phyloP scores from a whole-genome alignment of 495 filamentous ascomycete species.

The Aspergillus avenaceus region DNA sequence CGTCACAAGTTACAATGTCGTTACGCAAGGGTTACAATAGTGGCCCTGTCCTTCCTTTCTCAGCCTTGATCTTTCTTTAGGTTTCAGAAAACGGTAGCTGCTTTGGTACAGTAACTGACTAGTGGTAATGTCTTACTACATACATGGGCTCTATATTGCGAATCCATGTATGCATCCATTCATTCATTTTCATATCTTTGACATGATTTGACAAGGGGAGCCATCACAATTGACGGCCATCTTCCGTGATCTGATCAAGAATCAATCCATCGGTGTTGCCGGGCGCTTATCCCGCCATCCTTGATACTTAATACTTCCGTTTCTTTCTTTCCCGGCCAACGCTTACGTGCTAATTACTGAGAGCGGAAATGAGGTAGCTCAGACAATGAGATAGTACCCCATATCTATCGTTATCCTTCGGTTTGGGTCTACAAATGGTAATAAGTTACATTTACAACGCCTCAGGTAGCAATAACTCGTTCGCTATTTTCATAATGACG shows the following conservation, averaged over 20 bases:
- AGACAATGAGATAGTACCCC: conserved; percentile 12
- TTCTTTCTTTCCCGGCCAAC: conserved; percentile 5
- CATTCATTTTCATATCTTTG: neutral
- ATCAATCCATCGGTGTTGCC: conserved; percentile 5
- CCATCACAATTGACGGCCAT: neutral
- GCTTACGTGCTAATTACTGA: neutral
- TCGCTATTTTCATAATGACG: neutral
- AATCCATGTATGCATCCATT: neutral
- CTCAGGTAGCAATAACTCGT: too few relatives aligned
- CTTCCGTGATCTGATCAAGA: conserved; percentile 2
- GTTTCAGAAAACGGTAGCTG: neutral
- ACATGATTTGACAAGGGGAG: conserved; percentile 1
- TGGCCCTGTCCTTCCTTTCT: neutral
- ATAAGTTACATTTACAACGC: too few relatives aligned
- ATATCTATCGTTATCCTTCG: too few relatives aligned
- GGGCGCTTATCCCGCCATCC: conserved; percentile 12
- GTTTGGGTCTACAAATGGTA: too few relatives aligned
- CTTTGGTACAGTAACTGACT: neutral
- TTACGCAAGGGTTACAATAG: conserved; percentile 44
- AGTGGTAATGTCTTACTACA: neutral
- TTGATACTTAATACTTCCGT: neutral
- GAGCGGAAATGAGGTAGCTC: neutral
- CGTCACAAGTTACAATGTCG: conserved; percentile 16
- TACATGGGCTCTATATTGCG: neutral
- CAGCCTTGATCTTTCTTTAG: neutral